Conservation (phyloP, 352 stramenopile species). For the Phytophthora vignae region DNA sequence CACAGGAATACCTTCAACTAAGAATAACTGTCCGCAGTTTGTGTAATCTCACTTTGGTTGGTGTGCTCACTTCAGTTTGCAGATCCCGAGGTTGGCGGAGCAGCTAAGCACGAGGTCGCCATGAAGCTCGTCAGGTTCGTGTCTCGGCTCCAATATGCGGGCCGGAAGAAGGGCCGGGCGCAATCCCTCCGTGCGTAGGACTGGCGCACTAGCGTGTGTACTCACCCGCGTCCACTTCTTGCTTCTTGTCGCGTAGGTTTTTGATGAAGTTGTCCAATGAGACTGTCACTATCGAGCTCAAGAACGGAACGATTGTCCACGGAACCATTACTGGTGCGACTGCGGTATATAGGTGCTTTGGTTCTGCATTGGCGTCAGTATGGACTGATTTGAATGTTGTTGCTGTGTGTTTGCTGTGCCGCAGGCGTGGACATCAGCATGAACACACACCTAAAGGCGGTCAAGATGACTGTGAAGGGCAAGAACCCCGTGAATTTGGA, state of each 20-base stretch:
- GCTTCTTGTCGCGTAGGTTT: constrained; percentile 68
- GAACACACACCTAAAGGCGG: constrained; percentile 99
- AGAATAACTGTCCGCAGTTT: no score
- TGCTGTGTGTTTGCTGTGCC: neutral
- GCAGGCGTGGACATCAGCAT: constrained; percentile 99
- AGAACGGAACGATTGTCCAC: constrained; percentile 99
- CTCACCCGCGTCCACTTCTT: constrained; percentile 1
- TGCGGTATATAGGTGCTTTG: neutral
- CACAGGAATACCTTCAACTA: no score
- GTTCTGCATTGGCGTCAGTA: neutral
- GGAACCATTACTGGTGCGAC: constrained; percentile 95
- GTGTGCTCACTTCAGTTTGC: constrained; percentile 3
- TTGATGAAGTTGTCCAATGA: constrained; percentile 99
- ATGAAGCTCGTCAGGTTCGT: constrained; percentile 62
- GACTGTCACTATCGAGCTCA: constrained; percentile 99
- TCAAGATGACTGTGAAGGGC: constrained; percentile 97
- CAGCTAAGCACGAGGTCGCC: constrained; percentile 10
- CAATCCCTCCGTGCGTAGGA: neutral
- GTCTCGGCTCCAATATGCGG: neutral
- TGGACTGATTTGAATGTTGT: constrained; percentile 1
- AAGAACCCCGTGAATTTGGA: constrained; percentile 98
- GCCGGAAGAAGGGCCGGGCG: neutral
- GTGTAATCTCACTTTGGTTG: neutral
- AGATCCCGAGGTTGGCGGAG: constrained; percentile 15
- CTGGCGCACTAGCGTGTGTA: neutral